Percentiles rank a stretch among this genome's conserved stretches.
These are phyloP conservation scores for Calocybe indica DNA, from an alignment of 768 basidiomycete genomes.

Conservation along the genomic window DNA sequence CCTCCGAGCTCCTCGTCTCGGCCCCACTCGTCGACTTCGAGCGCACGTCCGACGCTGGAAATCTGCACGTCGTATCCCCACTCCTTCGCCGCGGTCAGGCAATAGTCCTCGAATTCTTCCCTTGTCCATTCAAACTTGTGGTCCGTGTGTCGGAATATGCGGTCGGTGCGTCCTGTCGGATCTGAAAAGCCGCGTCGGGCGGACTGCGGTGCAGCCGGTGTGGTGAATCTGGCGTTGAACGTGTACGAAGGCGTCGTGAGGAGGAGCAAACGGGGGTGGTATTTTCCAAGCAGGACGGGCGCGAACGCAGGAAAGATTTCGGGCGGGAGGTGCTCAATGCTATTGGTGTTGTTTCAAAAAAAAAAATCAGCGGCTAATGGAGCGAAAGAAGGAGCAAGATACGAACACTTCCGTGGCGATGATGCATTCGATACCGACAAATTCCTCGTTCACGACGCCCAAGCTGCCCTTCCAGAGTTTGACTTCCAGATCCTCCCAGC, in stretches of 20 bases:
- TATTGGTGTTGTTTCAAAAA: slow-evolving; percentile 21
- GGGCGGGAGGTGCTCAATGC: slow-evolving; percentile 74
- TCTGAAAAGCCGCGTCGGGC: slow-evolving; percentile 55
- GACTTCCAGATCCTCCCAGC: slow-evolving; percentile 68
- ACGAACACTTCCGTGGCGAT: slow-evolving; percentile 79
- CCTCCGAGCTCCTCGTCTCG: slow-evolving; percentile 58
- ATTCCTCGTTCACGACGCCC: slow-evolving; percentile 58
- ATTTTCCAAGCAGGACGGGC: slow-evolving; percentile 68
- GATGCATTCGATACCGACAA: slow-evolving; percentile 64
- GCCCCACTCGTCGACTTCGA: slow-evolving; percentile 66
- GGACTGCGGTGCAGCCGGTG: slow-evolving; percentile 38
- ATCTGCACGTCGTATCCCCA: slow-evolving; percentile 73
- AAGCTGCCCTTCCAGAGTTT: slow-evolving; percentile 75
- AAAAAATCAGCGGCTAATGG: neutral
- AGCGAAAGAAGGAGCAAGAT: neutral
- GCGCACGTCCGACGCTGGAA: slow-evolving; percentile 51
- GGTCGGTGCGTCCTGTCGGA: slow-evolving; percentile 68
- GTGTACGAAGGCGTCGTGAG: slow-evolving; percentile 84
- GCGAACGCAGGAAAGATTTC: slow-evolving; percentile 56
- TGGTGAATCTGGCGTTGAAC: slow-evolving; percentile 72
- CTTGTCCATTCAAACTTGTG: slow-evolving; percentile 90
- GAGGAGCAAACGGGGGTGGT: slow-evolving; percentile 67
- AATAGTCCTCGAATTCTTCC: slow-evolving; percentile 68
- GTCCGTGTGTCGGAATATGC: slow-evolving; percentile 75
- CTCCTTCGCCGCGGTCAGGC: slow-evolving; percentile 42